A percentile compares a stretch with the other conserved stretches of the same genome.
These are phyloP conservation scores for Acidomyces sp. DNA, from an alignment of 495 filamentous ascomycete genomes.

Conservation along the genomic window DNA sequence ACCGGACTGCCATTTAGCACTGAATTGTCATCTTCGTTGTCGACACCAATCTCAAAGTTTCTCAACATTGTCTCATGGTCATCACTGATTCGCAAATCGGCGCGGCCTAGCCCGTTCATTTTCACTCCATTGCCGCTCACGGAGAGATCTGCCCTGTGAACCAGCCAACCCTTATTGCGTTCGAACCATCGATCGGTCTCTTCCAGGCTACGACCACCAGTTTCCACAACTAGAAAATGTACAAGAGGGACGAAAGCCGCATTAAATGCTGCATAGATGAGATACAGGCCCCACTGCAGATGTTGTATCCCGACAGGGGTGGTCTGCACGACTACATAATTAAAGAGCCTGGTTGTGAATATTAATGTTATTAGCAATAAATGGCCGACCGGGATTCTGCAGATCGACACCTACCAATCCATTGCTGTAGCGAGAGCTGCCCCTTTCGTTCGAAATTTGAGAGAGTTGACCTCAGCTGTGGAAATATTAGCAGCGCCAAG, in stretches of 20 bases:
- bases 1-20: background rate
- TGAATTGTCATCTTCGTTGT: background rate
- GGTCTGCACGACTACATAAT: conserved; percentile 40
- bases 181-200: conserved; percentile 11
- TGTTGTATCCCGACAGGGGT: conserved; percentile 48
- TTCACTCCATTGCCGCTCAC: background rate
- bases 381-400: no score
- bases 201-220: conserved; percentile 2
- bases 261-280: conserved; percentile 52
- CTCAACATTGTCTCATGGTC: conserved; percentile 12
- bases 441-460: conserved; percentile 9
- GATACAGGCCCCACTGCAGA: conserved; percentile 49
- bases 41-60: conserved; percentile 1
- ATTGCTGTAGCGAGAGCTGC: conserved; percentile 4
- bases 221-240: conserved; percentile 7
- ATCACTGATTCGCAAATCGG: conserved; percentile 1
- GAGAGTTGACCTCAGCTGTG: conserved; percentile 45
- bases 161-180: conserved; percentile 6
- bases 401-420: conserved; percentile 1
- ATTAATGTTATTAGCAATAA: background rate
- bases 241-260: conserved; percentile 35
- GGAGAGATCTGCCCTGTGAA: conserved; percentile 8
- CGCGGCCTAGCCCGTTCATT: background rate
- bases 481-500: conserved; percentile 40
- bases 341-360: background rate